A percentile compares a stretch with the other conserved stretches of the same genome.
Conservation (phyloP, 768 basidiomycete genomes). For the Tricholoma sp. region DNA sequence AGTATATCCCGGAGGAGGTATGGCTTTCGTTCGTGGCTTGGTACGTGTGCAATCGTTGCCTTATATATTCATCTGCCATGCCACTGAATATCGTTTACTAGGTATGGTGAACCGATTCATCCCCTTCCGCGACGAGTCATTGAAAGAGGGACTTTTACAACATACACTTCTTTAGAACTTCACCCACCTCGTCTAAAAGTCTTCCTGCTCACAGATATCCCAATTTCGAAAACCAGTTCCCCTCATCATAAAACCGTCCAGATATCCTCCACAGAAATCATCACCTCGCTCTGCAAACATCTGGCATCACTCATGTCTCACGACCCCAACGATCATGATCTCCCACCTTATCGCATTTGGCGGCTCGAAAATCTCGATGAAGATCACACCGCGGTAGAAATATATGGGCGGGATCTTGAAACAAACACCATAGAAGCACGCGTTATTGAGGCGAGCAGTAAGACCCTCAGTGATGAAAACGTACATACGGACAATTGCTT, state of each 20-base stretch:
- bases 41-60: conserved; percentile 38
- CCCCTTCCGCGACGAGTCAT: conserved; percentile 67
- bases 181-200: conserved; percentile 62
- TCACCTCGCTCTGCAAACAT: conserved; percentile 35
- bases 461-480: conserved; percentile 52
- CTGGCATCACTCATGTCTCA: conserved; percentile 35
- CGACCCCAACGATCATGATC: conserved; percentile 19
- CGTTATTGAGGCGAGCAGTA: conserved; percentile 40
- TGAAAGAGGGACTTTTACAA: conserved; percentile 42
- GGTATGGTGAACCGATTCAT: conserved; percentile 63
- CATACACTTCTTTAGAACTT: conserved; percentile 60
- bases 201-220: conserved; percentile 34
- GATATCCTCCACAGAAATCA: conserved; percentile 48
- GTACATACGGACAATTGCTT: conserved; percentile 63
- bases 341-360: conserved; percentile 61
- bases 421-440: conserved; percentile 24
- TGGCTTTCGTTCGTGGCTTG: conserved; percentile 68
- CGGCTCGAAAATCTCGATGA: conserved; percentile 39
- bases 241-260: conserved; percentile 22
- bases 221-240: not conserved
- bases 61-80: not conserved
- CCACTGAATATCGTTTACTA: conserved; percentile 20
- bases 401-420: conserved; percentile 27
- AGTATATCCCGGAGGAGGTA: conserved; percentile 66
- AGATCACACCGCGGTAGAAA: conserved; percentile 29